These are phyloP conservation scores for Populus trichocarpa DNA, from an alignment of 441 rosid genomes.

Conservation along the genomic window DNA sequence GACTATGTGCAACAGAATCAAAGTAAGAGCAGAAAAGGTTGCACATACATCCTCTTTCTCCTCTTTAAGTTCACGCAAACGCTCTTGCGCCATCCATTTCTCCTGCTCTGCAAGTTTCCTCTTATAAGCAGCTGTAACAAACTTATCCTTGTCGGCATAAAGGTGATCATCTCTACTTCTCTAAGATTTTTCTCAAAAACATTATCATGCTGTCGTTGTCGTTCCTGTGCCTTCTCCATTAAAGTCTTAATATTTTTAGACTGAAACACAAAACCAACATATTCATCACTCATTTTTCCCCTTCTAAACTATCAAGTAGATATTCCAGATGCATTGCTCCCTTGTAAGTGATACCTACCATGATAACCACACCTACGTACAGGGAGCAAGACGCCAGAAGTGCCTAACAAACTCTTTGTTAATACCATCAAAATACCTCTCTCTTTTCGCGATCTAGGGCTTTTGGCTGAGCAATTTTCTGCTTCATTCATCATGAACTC, in stretches of 20 bases:
- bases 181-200: slow-evolving; percentile 77
- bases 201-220: slow-evolving; percentile 68
- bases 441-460: slow-evolving; percentile 58
- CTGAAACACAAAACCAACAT: slow-evolving; percentile 37
- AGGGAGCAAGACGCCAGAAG: too few species aligned
- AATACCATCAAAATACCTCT: slow-evolving; percentile 40
- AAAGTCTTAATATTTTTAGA: slow-evolving; percentile 63
- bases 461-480: slow-evolving; percentile 47
- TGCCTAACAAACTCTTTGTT: background rate
- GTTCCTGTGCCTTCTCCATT: slow-evolving; percentile 63
- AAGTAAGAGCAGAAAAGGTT: slow-evolving; percentile 11
- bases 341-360: too few species aligned
- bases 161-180: slow-evolving; percentile 80
- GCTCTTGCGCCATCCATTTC: slow-evolving; percentile 74
- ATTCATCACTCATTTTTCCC: background rate
- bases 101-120: slow-evolving; percentile 82
- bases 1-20: background rate
- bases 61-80: slow-evolving; percentile 64
- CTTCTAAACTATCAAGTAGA: too few species aligned
- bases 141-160: slow-evolving; percentile 83
- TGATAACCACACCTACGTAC: too few species aligned
- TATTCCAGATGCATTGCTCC: background rate
- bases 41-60: slow-evolving; percentile 87
- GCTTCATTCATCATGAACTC: slow-evolving; percentile 84
- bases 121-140: slow-evolving; percentile 68